Percentiles rank a stretch among this genome's conserved stretches.
These are phyloP conservation scores for Solanum dulcamara DNA, from an alignment of 257 asterid genomes.

Conservation along the genomic window DNA sequence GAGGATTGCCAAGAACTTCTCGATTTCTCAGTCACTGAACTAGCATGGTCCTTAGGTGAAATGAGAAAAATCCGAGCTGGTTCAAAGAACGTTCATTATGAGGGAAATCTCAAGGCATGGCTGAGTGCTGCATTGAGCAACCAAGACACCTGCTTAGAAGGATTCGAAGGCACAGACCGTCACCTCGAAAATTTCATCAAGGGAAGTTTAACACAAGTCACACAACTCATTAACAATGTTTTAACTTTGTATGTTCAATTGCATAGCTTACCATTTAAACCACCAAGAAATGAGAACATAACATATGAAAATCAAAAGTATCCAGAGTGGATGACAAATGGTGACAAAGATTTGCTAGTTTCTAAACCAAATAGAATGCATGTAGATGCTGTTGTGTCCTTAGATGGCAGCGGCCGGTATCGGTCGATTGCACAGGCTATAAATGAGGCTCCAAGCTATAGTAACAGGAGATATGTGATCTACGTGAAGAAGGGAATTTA, in stretches of 20 bases:
- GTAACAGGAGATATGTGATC: conserved; percentile 67
- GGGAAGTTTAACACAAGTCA: conserved; percentile 71
- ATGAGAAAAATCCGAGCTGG: conserved; percentile 61
- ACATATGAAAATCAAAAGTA: conserved; percentile 6
- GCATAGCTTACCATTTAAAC: conserved; percentile 45
- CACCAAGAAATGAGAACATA: conserved; percentile 13
- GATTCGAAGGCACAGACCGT: conserved; percentile 83
- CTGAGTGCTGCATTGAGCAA: conserved; percentile 93
- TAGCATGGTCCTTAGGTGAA: conserved; percentile 72
- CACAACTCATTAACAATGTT: conserved; percentile 81
- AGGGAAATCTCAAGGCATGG: conserved; percentile 87
- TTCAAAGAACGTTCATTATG: conserved; percentile 18
- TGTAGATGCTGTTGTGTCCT: conserved; percentile 57
- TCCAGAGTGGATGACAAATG: conserved; percentile 77
- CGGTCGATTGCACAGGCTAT: conserved; percentile 62
- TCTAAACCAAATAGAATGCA: conserved; percentile 43
- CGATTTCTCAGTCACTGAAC: conserved; percentile 77
- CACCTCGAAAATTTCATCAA: conserved; percentile 49
- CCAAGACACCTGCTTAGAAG: conserved; percentile 94
- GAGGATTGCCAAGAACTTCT: conserved; percentile 90
- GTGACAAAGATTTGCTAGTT: conserved; percentile 38
- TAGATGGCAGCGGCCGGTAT: conserved; percentile 66
- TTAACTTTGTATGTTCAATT: conserved; percentile 52
- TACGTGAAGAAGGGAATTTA: conserved; percentile 86
- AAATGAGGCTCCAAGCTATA: conserved; percentile 53